A percentile compares a stretch with the other conserved stretches of the same genome.
These are phyloP conservation scores for Allium cepa DNA, from an alignment of 106 monocot species.

Conservation along the genomic window DNA sequence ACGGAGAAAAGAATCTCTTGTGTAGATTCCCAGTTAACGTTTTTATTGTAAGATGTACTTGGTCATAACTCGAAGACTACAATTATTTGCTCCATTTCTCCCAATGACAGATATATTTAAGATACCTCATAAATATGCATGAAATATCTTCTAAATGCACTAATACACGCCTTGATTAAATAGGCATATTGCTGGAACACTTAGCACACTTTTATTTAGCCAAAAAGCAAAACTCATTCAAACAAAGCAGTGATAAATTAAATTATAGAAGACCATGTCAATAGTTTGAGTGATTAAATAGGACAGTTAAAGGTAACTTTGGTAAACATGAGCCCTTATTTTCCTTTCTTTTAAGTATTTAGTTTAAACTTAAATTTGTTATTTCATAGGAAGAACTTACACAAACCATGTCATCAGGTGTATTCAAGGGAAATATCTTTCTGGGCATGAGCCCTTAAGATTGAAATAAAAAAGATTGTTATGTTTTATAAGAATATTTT, in stretches of 20 bases:
- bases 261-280: constrained; percentile 88
- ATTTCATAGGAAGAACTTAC: constrained; percentile 83
- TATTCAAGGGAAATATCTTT: constrained; percentile 48
- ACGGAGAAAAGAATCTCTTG: constrained; percentile 25
- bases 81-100: constrained; percentile 76
- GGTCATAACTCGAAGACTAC: constrained; percentile 80
- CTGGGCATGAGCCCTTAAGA: constrained; percentile 22
- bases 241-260: constrained; percentile 85
- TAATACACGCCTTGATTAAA: background rate
- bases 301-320: constrained; percentile 73
- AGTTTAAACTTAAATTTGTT: background rate
- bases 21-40: constrained; percentile 57
- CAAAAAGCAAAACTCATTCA: constrained; percentile 42
- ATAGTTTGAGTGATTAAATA: constrained; percentile 91
- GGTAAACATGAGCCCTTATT: background rate
- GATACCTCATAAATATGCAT: background rate
- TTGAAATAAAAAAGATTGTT: no score
- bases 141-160: background rate
- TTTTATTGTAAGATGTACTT: constrained; percentile 66
- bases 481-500: no score
- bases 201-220: constrained; percentile 87
- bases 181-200: constrained; percentile 54
- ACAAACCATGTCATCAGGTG: constrained; percentile 38
- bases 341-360: background rate
- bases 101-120: constrained; percentile 45